A percentile compares a stretch with the other conserved stretches of the same genome.
Evolutionary conservation across 2,329 filamentous ascomycete genomes (phyloP).

Genomic region (Epicoccum nigrum): DNA sequence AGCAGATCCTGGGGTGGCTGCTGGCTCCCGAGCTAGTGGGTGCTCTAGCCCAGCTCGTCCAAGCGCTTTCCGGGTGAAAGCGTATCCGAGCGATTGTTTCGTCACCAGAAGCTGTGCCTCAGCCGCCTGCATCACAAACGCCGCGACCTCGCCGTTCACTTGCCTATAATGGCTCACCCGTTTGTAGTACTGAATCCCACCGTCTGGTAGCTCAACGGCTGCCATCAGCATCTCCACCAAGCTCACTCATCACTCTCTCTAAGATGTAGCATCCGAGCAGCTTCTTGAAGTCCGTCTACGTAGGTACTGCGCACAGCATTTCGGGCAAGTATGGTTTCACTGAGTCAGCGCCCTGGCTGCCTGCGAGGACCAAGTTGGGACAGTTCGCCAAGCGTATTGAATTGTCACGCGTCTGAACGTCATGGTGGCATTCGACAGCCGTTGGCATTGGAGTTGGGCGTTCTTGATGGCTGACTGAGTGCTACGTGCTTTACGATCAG

Average conservation of each 20-base stretch:
- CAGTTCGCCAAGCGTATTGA: constrained; percentile 7
- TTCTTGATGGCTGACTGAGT: background rate
- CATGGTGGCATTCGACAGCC: background rate
- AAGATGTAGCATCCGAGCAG: constrained; percentile 11
- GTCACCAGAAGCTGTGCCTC: constrained; percentile 15
- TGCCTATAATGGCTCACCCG: constrained; percentile 16
- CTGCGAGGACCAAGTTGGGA: constrained; percentile 14
- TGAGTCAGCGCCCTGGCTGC: constrained; percentile 17
- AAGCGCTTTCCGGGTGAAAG: constrained; percentile 28
- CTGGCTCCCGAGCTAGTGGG: constrained; percentile 10
- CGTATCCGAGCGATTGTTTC: constrained; percentile 25
- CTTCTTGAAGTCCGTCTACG: background rate
- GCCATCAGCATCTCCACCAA: constrained; percentile 27
- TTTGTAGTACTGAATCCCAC: constrained; percentile 14
- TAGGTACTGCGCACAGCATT: background rate
- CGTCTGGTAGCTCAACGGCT: constrained; percentile 30
- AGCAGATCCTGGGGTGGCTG: constrained; percentile 13
- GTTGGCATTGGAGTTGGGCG: constrained; percentile 6
- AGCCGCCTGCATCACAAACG: constrained; percentile 24
- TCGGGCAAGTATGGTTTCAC: constrained; percentile 4
- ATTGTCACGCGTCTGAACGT: constrained; percentile 5
- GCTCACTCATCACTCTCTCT: constrained; percentile 11
- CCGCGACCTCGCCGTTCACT: constrained; percentile 35
- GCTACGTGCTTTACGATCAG: background rate
- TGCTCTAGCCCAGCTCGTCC: background rate